These are phyloP conservation scores for Zasmidium citrigriseum DNA, from an alignment of 2,329 filamentous ascomycete genomes.

Conservation along the genomic window DNA sequence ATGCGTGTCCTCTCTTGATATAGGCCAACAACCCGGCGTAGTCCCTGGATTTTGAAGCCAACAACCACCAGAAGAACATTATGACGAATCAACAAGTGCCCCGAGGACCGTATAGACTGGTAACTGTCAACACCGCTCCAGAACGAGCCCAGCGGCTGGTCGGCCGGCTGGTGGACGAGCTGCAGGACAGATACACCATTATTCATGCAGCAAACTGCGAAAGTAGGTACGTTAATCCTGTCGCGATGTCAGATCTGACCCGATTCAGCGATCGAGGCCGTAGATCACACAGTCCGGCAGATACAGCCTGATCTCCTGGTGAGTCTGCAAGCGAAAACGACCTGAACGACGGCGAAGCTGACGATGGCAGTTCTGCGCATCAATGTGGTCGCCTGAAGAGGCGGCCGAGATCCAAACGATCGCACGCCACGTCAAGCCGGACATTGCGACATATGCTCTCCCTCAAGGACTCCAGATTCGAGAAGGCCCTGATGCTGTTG, in stretches of 20 bases:
- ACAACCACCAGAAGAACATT: neutral
- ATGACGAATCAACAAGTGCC: slow-evolving; percentile 17
- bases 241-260: neutral
- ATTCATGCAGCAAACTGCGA: slow-evolving; percentile 63
- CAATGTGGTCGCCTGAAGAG: slow-evolving; percentile 58
- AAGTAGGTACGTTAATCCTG: slow-evolving; percentile 44
- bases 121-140: slow-evolving; percentile 69
- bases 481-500: slow-evolving; percentile 56
- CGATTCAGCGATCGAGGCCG: slow-evolving; percentile 37
- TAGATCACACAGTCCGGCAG: slow-evolving; percentile 54
- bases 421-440: slow-evolving; percentile 48
- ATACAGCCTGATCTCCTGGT: slow-evolving; percentile 48
- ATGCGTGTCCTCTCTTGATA: neutral
- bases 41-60: too few relatives aligned
- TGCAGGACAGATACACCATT: slow-evolving; percentile 66
- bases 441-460: slow-evolving; percentile 55
- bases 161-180: slow-evolving; percentile 60
- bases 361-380: slow-evolving; percentile 59
- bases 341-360: neutral
- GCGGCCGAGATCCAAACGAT: slow-evolving; percentile 47
- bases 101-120: slow-evolving; percentile 60
- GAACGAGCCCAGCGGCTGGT: slow-evolving; percentile 65
- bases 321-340: neutral
- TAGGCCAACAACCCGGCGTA: neutral
- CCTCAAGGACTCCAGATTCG: slow-evolving; percentile 57